Conservation (phyloP, 2,329 filamentous ascomycete species). For the Fusarium begoniae region DNA sequence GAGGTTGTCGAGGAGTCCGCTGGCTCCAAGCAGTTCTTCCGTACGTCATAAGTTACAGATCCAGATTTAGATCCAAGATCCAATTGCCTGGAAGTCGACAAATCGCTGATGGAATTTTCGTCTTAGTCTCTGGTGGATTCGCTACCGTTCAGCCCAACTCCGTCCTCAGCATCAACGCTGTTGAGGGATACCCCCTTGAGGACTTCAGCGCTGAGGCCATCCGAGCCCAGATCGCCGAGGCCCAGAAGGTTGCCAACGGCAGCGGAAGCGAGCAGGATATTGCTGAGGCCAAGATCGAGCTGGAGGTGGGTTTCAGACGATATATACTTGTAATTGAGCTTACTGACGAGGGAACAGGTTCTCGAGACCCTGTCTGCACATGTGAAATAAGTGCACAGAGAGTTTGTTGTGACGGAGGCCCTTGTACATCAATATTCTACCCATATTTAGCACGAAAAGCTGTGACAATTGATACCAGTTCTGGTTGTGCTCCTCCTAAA, state of each 20-base stretch:
- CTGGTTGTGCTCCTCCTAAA: constrained; percentile 42
- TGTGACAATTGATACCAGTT: constrained; percentile 50
- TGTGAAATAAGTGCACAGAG: constrained; percentile 76
- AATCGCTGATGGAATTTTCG: constrained; percentile 32
- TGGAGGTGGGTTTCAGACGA: constrained; percentile 74
- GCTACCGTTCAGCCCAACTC: constrained; percentile 97
- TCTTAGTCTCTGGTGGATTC: constrained; percentile 91
- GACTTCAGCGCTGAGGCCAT: constrained; percentile 95
- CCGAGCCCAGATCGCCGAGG: constrained; percentile 88
- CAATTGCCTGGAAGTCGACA: background rate
- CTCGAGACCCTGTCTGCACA: constrained; percentile 83
- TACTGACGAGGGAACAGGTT: constrained; percentile 66
- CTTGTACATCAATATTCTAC: constrained; percentile 56
- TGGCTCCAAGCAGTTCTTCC: constrained; percentile 95
- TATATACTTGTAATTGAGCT: background rate
- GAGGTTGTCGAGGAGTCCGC: constrained; percentile 95
- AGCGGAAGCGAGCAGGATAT: constrained; percentile 96
- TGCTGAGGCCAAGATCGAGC: constrained; percentile 98
- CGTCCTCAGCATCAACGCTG: constrained; percentile 95
- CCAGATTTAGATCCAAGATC: background rate
- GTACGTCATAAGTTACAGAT: constrained; percentile 65
- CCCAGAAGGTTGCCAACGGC: constrained; percentile 92
- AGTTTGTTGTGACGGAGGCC: constrained; percentile 53
- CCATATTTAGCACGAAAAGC: constrained; percentile 47
- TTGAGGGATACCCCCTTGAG: constrained; percentile 93